A percentile compares a stretch with the other conserved stretches of the same genome.
These are phyloP conservation scores for Secale cereale DNA, from an alignment of 176 grass and related monocot species.

Conservation along the genomic window DNA sequence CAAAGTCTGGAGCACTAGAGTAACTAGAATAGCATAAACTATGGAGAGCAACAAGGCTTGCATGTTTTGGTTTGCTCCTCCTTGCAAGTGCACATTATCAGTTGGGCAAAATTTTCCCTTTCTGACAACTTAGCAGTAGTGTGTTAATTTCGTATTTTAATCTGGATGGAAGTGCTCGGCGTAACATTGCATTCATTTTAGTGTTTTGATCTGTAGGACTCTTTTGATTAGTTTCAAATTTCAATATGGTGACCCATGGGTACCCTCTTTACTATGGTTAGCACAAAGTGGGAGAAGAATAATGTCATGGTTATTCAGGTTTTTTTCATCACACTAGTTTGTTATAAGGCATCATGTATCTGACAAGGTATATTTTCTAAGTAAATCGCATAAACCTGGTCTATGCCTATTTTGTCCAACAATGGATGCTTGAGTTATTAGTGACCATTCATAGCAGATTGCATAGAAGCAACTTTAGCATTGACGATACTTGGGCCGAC, in stretches of 20 bases:
- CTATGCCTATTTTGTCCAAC: not conserved
- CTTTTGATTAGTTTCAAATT: not conserved
- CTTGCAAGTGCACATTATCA: not conserved
- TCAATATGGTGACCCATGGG: too few relatives aligned
- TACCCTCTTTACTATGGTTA: not conserved
- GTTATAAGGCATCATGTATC: too few relatives aligned
- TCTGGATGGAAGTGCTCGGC: not conserved
- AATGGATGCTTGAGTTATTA: slow-evolving; percentile 2
- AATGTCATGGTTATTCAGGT: not conserved
- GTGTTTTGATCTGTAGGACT: not conserved
- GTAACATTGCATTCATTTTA: not conserved
- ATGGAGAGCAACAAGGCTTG: not conserved
- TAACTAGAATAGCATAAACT: not conserved
- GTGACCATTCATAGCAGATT: not conserved
- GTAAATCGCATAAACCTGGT: not conserved
- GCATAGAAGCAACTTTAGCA: not conserved
- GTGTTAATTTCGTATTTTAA: not conserved
- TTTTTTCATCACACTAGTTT: not conserved
- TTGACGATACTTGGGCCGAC: not conserved
- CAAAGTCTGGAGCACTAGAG: not conserved
- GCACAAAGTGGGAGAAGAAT: too few relatives aligned
- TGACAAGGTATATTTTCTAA: not conserved
- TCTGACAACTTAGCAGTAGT: not conserved
- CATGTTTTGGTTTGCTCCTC: not conserved
- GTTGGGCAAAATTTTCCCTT: not conserved